phyloP scores from a whole-genome alignment of 2,329 filamentous ascomycete species.

The Alternaria gaisen region DNA sequence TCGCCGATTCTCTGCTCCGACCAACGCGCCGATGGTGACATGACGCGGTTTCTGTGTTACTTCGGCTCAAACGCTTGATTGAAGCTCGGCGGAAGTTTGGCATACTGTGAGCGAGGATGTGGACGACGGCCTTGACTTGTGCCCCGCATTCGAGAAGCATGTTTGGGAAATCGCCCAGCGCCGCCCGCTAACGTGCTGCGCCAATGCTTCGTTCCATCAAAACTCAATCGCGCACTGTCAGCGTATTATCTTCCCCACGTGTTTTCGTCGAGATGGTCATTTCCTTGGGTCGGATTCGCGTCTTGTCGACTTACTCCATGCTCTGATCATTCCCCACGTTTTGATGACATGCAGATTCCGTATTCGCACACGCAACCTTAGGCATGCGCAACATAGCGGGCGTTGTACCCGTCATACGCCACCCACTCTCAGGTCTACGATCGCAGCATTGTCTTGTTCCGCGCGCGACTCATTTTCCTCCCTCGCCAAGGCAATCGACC shows the following conservation, averaged over 20 bases:
- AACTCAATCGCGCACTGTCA: neutral
- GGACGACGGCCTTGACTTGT: neutral
- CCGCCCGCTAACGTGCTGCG: neutral
- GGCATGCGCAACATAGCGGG: neutral
- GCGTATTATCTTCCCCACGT: conserved; percentile 14
- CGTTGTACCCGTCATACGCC: neutral
- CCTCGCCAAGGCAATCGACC: neutral
- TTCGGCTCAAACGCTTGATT: neutral
- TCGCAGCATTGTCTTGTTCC: neutral
- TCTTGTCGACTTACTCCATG: neutral
- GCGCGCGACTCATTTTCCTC: neutral
- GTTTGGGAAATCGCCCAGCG: neutral
- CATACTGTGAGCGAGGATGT: neutral
- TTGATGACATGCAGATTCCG: neutral
- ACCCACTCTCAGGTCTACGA: neutral
- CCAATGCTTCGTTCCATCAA: neutral
- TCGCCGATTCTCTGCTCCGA: neutral
- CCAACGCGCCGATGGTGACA: neutral
- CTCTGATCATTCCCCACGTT: neutral
- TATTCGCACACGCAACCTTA: neutral
- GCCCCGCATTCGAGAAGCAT: conserved; percentile 1
- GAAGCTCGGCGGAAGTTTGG: neutral
- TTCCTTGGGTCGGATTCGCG: neutral
- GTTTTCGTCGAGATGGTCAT: neutral
- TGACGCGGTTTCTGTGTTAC: neutral